phyloP scores from a whole-genome alignment of 495 filamentous ascomycete genomes.

The Jackrogersella minutella region DNA sequence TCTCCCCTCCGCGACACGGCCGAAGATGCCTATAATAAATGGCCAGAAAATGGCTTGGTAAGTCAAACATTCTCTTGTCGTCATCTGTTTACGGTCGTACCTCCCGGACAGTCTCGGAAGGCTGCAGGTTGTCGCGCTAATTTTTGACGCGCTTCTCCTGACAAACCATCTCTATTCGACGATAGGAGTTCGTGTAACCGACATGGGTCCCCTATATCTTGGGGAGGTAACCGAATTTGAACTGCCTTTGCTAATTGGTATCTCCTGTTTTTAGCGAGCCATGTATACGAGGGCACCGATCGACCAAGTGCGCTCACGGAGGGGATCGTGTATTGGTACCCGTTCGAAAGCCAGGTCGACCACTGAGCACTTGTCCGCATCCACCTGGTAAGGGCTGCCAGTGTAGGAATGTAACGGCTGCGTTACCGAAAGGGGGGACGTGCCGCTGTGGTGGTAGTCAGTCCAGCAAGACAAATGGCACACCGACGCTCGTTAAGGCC shows the following conservation, averaged over 20 bases:
- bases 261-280: constrained; percentile 65
- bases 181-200: constrained; percentile 20
- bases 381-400: constrained; percentile 63
- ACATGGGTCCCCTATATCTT: constrained; percentile 12
- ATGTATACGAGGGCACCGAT: constrained; percentile 86
- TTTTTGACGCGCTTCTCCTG: constrained; percentile 21
- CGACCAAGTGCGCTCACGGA: constrained; percentile 81
- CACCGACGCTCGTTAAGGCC: constrained; percentile 39
- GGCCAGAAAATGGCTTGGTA: constrained; percentile 69
- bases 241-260: constrained; percentile 34
- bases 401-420: constrained; percentile 58
- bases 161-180: constrained; percentile 12
- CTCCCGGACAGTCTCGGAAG: constrained; percentile 22
- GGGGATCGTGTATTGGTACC: constrained; percentile 76
- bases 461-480: constrained; percentile 17
- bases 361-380: constrained; percentile 79
- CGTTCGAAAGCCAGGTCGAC: constrained; percentile 82
- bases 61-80: constrained; percentile 37
- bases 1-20: constrained; percentile 4
- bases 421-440: constrained; percentile 59
- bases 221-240: background rate
- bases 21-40: constrained; percentile 63
- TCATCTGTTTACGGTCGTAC: constrained; percentile 13
- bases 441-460: constrained; percentile 54
- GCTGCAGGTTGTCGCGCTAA: constrained; percentile 30